A percentile compares a stretch with the other conserved stretches of the same genome.
These are phyloP conservation scores for Cichorium intybus DNA, from an alignment of 140 eudicot genomes.

Conservation along the genomic window DNA sequence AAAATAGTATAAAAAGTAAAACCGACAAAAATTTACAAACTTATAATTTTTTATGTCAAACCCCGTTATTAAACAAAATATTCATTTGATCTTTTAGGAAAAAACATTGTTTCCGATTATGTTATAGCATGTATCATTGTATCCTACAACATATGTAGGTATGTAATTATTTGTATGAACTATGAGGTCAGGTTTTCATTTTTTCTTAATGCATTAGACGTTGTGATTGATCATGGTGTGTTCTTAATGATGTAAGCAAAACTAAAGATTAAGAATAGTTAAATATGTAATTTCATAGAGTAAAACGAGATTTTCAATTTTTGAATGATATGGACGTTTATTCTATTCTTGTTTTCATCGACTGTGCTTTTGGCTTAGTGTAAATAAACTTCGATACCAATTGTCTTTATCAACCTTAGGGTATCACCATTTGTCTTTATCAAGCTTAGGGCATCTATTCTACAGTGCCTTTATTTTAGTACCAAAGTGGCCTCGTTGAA, in stretches of 20 bases:
- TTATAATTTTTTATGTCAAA: too few relatives aligned
- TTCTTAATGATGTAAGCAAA: neutral
- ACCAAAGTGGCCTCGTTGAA: neutral
- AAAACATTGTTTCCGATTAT: too few relatives aligned
- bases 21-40: too few relatives aligned
- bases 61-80: too few relatives aligned
- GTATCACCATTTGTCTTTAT: constrained; percentile 14
- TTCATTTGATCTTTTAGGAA: too few relatives aligned
- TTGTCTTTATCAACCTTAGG: constrained; percentile 8
- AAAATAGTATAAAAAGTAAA: too few relatives aligned
- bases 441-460: neutral
- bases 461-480: neutral
- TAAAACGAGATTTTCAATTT: neutral
- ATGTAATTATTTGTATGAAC: neutral
- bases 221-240: neutral
- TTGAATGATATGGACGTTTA: neutral
- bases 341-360: constrained; percentile 1
- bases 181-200: neutral
- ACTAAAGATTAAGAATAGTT: neutral
- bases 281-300: neutral
- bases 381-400: neutral
- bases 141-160: too few relatives aligned
- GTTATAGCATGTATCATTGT: neutral
- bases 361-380: neutral
- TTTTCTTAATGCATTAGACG: neutral